phyloP scores from a whole-genome alignment of 768 basidiomycete genomes.

The Lentinula lateritia region DNA sequence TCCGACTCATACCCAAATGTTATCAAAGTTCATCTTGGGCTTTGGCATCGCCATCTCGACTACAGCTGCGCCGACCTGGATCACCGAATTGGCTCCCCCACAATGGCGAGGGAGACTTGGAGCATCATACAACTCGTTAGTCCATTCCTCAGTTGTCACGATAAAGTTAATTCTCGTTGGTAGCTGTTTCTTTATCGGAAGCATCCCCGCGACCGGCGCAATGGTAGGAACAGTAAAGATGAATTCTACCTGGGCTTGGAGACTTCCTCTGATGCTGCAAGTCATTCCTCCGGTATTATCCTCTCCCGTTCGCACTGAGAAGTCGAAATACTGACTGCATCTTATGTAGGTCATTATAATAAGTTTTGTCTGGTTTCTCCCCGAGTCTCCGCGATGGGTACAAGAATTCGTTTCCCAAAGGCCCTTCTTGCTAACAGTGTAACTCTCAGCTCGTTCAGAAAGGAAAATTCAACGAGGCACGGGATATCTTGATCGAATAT shows the following conservation, averaged over 20 bases:
- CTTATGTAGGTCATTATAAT: slow-evolving; percentile 27
- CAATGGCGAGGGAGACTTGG: slow-evolving; percentile 30
- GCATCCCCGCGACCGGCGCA: slow-evolving; percentile 17
- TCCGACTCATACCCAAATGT: background rate
- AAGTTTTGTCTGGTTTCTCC: slow-evolving; percentile 32
- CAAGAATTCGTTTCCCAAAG: no score
- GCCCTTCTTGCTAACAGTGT: slow-evolving; percentile 11
- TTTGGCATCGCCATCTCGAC: slow-evolving; percentile 41
- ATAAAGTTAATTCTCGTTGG: slow-evolving; percentile 27
- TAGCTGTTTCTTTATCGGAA: slow-evolving; percentile 16
- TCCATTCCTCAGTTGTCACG: background rate
- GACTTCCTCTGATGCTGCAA: slow-evolving; percentile 54
- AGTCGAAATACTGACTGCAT: background rate
- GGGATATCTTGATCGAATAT: slow-evolving; percentile 21
- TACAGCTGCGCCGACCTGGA: slow-evolving; percentile 45
- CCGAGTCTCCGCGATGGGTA: slow-evolving; percentile 17
- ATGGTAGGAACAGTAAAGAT: slow-evolving; percentile 36
- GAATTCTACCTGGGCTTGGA: slow-evolving; percentile 51
- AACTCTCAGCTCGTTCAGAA: slow-evolving; percentile 19
- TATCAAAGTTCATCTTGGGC: slow-evolving; percentile 32
- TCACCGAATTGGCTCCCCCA: slow-evolving; percentile 25
- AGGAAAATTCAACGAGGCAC: slow-evolving; percentile 25
- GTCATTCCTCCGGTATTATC: slow-evolving; percentile 15
- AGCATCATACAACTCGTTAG: slow-evolving; percentile 40
- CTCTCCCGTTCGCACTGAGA: background rate